phyloP scores from a whole-genome alignment of 2,329 filamentous ascomycete species.

The Ophiostoma sp. region DNA sequence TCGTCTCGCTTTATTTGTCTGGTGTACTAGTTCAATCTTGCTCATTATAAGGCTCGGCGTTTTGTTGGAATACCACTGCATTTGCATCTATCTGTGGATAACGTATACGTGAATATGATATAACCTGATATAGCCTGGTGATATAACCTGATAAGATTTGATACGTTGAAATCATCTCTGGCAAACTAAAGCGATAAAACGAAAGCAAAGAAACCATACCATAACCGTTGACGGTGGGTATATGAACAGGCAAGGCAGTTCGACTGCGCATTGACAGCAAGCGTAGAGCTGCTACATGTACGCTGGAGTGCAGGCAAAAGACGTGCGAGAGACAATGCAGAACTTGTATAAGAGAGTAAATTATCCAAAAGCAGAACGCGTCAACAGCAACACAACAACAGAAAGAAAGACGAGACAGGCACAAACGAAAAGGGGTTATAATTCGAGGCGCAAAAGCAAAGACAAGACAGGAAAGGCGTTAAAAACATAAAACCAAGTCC shows the following conservation, averaged over 20 bases:
- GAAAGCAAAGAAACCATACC: too few species aligned
- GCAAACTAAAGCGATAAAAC: not conserved
- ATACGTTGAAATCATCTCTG: not conserved
- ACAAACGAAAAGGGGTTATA: slow-evolving; percentile 15
- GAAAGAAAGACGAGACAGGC: not conserved
- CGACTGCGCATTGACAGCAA: too few species aligned
- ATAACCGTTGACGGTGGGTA: not conserved
- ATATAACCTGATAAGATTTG: not conserved
- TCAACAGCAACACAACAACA: not conserved
- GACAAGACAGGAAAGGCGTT: not conserved
- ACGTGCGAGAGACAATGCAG: slow-evolving; percentile 16
- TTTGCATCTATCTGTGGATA: not conserved
- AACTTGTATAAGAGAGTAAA: slow-evolving; percentile 12
- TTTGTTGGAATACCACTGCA: slow-evolving; percentile 11
- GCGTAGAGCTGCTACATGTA: not conserved
- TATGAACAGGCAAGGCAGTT: too few species aligned
- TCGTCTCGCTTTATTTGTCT: not conserved
- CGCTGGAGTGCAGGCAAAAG: slow-evolving; percentile 9
- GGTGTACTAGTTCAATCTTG: slow-evolving; percentile 6
- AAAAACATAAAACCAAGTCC: slow-evolving; percentile 9
- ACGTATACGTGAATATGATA: too few species aligned
- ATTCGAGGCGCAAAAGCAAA: slow-evolving; percentile 16
- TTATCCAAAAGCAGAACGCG: slow-evolving; percentile 1
- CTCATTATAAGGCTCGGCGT: slow-evolving; percentile 18
- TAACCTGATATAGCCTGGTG: slow-evolving; percentile 28